Evolutionary conservation across 169 alveolate species (phyloP), one percentile per base, ranked within the genome.

Genomic region (Plasmodium vinckei): DNA sequence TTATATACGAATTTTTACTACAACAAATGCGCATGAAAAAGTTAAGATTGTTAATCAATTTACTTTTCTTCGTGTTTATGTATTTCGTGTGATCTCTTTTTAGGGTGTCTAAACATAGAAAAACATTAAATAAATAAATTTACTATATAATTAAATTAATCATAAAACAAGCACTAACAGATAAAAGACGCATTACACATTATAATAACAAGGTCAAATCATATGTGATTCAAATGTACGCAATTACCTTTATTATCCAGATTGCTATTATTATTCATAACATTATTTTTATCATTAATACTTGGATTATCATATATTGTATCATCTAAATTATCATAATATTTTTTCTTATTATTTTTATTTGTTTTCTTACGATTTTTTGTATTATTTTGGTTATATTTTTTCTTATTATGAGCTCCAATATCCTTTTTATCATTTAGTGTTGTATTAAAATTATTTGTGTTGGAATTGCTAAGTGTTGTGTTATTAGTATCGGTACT

Each of bases 1-100:
- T 82, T 65, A 82, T 82, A 33, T 82, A 82, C 23, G 90, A 82
- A 10, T 27, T 82, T 42, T 82, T 82, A 71, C 59, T 82, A 39
- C 90, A 82, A 47, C 90, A 82, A 6, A 82, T 64, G 5, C 90
- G 90, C 90, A 82, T 82, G 61, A 82, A 82, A 67, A 53, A 82
- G 25, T 82, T 82, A 21, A 82, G 47, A 39, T 82, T 67, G 42
- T 65, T 67, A 54, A 82, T 82, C 53, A 82, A 57, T 42, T 67
- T 82, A 49, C 90, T 82, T 60, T 82, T 82, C 82, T 82, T 82
- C 21, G 68, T 65, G 82, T 82, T 82, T 23, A 82, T 47, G 39
- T 82, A 82, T n/a, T 82, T 72, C 10, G 51, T 53, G 13, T 70
- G 90, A 13, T 72, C 65, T 33, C 44, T 33, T 5, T 68, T 59